Evolutionary conservation across 108 stramenopile genomes (phyloP).

Genomic region (Nitzschia putrida): DNA sequence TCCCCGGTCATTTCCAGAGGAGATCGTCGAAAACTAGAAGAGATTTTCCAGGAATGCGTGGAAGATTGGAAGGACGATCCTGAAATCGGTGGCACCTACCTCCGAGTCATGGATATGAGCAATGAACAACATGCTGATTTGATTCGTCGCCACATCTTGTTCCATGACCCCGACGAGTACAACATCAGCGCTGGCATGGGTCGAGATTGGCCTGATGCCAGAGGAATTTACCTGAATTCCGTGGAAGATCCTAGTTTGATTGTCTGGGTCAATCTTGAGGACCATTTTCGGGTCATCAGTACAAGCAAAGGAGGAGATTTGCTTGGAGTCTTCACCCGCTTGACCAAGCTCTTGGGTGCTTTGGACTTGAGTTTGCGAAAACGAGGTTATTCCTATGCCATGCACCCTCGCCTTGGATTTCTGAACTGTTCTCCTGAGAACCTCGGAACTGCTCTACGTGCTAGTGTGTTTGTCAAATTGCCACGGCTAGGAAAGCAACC

Average conservation of each 20-base stretch:
- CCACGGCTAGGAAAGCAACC: constrained; percentile 64
- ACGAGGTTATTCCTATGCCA: constrained; percentile 58
- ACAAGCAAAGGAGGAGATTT: constrained; percentile 87
- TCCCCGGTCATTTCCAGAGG: constrained; percentile 69
- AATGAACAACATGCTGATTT: constrained; percentile 77
- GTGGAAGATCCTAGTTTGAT: constrained; percentile 78
- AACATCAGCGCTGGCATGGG: constrained; percentile 73
- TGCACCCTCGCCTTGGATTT: constrained; percentile 66
- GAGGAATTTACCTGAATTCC: constrained; percentile 67
- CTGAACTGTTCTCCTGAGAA: constrained; percentile 85
- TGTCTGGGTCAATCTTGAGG: constrained; percentile 92
- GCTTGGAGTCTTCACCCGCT: constrained; percentile 78
- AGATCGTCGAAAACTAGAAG: constrained; percentile 56
- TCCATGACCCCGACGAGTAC: constrained; percentile 85
- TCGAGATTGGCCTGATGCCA: constrained; percentile 87
- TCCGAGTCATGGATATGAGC: constrained; percentile 79
- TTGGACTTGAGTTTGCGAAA: constrained; percentile 57
- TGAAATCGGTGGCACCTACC: constrained; percentile 61
- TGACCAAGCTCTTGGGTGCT: constrained; percentile 57
- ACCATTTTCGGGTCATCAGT: constrained; percentile 87
- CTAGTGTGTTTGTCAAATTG: constrained; percentile 81
- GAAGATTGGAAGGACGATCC: constrained; percentile 45
- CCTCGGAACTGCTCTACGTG: constrained; percentile 85
- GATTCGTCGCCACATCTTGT: constrained; percentile 76
- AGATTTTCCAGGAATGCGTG: constrained; percentile 54